Evolutionary conservation across 768 basidiomycete genomes (phyloP).

Genomic region (Phanerodontia chrysosporium): DNA sequence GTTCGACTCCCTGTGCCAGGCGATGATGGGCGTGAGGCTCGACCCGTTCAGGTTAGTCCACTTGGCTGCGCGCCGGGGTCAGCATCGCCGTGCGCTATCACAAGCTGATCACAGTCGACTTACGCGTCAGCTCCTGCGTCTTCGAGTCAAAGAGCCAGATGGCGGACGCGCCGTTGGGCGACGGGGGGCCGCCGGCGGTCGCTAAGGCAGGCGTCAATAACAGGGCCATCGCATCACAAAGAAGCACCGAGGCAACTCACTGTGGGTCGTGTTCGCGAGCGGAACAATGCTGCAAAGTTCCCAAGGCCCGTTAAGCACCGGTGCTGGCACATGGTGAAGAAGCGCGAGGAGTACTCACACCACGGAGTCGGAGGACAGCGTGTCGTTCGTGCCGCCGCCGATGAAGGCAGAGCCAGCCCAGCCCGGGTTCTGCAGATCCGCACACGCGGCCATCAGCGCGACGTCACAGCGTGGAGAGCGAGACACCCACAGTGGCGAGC

Average conservation of each 20-base stretch:
- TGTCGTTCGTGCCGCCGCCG: constrained; percentile 28
- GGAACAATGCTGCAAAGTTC: neutral
- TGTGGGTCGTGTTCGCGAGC: neutral
- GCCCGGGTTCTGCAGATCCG: constrained; percentile 36
- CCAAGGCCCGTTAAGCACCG: neutral
- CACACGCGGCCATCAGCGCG: neutral
- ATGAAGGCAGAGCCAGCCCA: constrained; percentile 36
- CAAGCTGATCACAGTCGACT: constrained; percentile 5
- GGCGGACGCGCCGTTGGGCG: constrained; percentile 35
- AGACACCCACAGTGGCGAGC: constrained; percentile 31
- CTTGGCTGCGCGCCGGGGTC: constrained; percentile 29
- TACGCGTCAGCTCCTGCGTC: constrained; percentile 39
- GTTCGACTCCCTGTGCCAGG: constrained; percentile 37
- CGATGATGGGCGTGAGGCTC: constrained; percentile 33
- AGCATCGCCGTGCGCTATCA: neutral
- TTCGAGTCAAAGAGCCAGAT: constrained; percentile 40
- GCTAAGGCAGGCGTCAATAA: constrained; percentile 22
- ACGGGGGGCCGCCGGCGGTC: constrained; percentile 26
- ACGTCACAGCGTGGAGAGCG: neutral
- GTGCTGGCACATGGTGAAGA: constrained; percentile 12
- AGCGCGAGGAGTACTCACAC: constrained; percentile 1
- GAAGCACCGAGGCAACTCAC: neutral
- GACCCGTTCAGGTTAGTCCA: constrained; percentile 44
- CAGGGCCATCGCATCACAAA: constrained; percentile 18
- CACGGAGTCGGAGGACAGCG: constrained; percentile 12